Conservation (phyloP, 306 rosid genomes). For the Astragalus membranaceus region DNA sequence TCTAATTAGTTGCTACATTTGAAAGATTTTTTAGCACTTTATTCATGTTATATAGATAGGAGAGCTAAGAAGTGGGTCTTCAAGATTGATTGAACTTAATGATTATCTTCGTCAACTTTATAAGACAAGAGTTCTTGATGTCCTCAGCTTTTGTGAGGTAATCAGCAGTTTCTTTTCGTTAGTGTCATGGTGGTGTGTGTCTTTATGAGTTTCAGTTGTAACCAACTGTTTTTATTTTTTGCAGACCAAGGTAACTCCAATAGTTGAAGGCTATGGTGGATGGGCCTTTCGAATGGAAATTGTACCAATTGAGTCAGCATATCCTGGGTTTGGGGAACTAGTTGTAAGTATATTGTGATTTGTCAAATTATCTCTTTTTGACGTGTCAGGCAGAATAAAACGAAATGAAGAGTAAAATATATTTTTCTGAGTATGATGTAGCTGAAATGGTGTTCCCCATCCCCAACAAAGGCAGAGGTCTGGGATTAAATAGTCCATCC, state of each 20-base stretch:
- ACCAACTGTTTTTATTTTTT: conserved; percentile 12
- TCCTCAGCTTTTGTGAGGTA: conserved; percentile 99
- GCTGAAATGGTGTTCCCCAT: background rate
- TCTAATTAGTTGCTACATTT: conserved; percentile 2
- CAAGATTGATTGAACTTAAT: conserved; percentile 77
- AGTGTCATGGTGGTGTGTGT: background rate
- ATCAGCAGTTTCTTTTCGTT: conserved; percentile 1
- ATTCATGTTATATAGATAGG: conserved; percentile 59
- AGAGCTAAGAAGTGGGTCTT: conserved; percentile 91
- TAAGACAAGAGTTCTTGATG: conserved; percentile 76
- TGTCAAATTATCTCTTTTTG: background rate
- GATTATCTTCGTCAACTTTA: conserved; percentile 75
- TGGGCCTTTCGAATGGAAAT: conserved; percentile 96
- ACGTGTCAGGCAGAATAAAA: background rate
- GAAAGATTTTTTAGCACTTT: conserved; percentile 3
- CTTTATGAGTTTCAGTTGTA: conserved; percentile 29
- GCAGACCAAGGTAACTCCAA: conserved; percentile 98
- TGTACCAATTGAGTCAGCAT: conserved; percentile 96
- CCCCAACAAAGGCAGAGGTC: background rate
- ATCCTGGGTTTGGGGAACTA: conserved; percentile 95
- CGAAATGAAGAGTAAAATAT: background rate
- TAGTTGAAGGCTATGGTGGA: conserved; percentile 98
- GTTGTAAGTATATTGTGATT: conserved; percentile 63
- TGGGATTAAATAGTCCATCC: background rate
- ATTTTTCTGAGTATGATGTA: background rate